These are phyloP conservation scores for Chrysopogon serrulatus DNA, from an alignment of 176 grass and related monocot genomes.

Conservation along the genomic window DNA sequence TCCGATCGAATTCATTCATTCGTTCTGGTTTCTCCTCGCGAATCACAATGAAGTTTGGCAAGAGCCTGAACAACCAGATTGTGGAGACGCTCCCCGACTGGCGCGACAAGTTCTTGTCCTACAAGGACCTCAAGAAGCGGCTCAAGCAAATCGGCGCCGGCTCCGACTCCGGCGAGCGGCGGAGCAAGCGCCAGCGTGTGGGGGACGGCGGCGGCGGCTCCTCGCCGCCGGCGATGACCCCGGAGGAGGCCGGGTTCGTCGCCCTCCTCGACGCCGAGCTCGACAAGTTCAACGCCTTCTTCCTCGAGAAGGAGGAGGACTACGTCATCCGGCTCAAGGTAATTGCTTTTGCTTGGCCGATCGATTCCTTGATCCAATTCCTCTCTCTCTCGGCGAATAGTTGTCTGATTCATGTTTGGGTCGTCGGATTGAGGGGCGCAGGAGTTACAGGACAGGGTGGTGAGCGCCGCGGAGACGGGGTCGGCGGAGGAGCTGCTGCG, in stretches of 20 bases:
- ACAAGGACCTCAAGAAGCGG: slow-evolving; percentile 95
- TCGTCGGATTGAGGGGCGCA: slow-evolving; percentile 7
- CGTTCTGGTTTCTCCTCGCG: too few relatives aligned
- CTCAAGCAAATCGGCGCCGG: slow-evolving; percentile 56
- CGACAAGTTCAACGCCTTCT: slow-evolving; percentile 79
- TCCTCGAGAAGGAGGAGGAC: slow-evolving; percentile 84
- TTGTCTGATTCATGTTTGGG: neutral
- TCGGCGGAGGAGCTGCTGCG: slow-evolving; percentile 59
- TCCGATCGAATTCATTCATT: neutral
- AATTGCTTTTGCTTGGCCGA: too few relatives aligned
- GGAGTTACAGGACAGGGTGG: slow-evolving; percentile 60
- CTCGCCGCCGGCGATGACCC: neutral
- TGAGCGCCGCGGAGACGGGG: slow-evolving; percentile 28
- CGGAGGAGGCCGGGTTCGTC: slow-evolving; percentile 56
- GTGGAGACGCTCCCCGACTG: slow-evolving; percentile 93
- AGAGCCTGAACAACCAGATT: slow-evolving; percentile 86
- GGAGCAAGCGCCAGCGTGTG: slow-evolving; percentile 34
- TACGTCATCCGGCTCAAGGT: slow-evolving; percentile 92
- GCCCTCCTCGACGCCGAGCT: slow-evolving; percentile 70
- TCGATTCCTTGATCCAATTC: neutral
- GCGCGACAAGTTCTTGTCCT: slow-evolving; percentile 95
- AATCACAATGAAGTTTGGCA: slow-evolving; percentile 78
- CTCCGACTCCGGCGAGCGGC: slow-evolving; percentile 4
- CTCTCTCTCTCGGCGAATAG: neutral
- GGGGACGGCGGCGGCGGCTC: neutral